Evolutionary conservation across 331 rosid genomes (phyloP), one percentile per base, ranked within the genome.

Genomic region (Quercus lobata): DNA sequence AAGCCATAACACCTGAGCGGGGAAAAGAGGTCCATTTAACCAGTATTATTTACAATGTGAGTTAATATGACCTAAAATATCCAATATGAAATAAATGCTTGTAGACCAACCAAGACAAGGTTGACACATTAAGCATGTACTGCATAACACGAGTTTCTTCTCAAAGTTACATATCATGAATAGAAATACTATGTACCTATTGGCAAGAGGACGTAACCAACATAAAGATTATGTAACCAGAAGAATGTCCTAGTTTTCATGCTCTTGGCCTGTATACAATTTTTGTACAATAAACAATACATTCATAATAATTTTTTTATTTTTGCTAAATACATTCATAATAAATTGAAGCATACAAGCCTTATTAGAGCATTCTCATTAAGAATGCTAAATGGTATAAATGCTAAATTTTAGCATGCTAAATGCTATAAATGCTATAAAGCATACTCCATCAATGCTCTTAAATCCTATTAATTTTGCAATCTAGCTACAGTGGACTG

Each of bases 1-100:
- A 80, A 46, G 30, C 85, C 95, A 94, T 84, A 72, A 87, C 79
- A 63, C 97, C 97, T 94, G 91, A 86, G 77, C 14, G 54, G 66
- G 57, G 76, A 58, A 76, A 72, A 68, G 69, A 54, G 53, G 27
- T 19, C 53, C 72, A 68, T 7, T 34, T 68, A 68, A 35, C 18
- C 11, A 37, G 72, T 35, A 68, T 9, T 68, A 37, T 30, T 5
- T 30, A 32, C 46, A 19, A 65, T 17, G 22, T 6, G 46, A 32
- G 71, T 7, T 30, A 32, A 30, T 65, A 15, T 32, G 46, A 65
- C 46, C 5, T 9, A 68, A 35, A 17, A 49, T 49, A 14, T 65
- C 19, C 71, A 65, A 19, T 7, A 32, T 21, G 22, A 30, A 65
- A 65, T 7, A 16, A 65, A 16, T 30, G 71, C 12, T 41, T 3